Base-by-base conservation (phyloP, 1,284 basidiomycete species). In the Leccinum griseonigrum region DNA sequence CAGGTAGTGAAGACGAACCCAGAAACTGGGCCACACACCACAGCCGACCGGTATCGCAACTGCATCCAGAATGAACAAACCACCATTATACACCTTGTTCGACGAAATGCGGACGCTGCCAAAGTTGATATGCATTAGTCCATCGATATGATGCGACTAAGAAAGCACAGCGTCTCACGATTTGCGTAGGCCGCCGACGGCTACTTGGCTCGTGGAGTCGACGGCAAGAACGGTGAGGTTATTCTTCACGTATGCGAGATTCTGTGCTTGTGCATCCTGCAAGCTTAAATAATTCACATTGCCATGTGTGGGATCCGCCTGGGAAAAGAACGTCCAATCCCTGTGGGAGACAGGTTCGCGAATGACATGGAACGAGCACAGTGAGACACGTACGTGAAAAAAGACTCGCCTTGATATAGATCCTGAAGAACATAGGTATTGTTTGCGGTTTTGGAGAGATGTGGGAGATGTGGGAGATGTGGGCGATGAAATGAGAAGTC, bases 41-140 rank as follows among this genome's bases (percentile, higher is more conserved):
- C 90, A 93, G 1, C 92, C 92, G 66, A 84, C 82, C 3, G 92
- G 90, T 85, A 92, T 91, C 29, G 83, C 75, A 54, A 71, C 76
- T 65, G 92, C 81, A 72, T 95, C 91, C 32, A 90, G 81, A 64
- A 95, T 83, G 76, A 94, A 88, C 22, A 95, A 79, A 1, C 91
- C 92, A 13, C 81, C 77, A 36, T 77, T 82, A 73, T 86, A 94
- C 2, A 77, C 74, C 67, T 87, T 84, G 69, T 85, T 83, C 53
- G 85, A 83, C 46, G 78, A 79, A 67, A 95, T 88, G 57, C 92
- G 87, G 34, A 94, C 83, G 4, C 87, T 88, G 64, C 16, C 53
- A 11, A 31, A 48, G 43, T 46, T 6, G 22, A 6, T 13, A n/a
- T n/a, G 11, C 2, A 53, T 65, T 38, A 63, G 60, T 69, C 38